Evolutionary conservation across 441 rosid genomes (phyloP).

Genomic region (Theobroma grandiflorum): DNA sequence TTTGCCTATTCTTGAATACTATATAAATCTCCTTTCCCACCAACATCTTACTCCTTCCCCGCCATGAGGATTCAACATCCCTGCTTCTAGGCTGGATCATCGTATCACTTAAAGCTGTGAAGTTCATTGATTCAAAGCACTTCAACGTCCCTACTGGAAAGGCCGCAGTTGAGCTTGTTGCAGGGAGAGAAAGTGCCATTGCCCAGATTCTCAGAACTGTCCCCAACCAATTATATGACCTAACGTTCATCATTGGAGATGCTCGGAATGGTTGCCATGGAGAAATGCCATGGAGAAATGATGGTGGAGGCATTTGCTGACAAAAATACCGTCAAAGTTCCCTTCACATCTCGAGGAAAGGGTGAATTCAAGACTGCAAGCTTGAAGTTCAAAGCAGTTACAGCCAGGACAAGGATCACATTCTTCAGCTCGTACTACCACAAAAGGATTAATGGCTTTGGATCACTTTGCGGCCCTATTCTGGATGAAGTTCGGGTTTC

Average conservation of each 20-base stretch:
- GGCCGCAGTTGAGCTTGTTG: conserved; percentile 85
- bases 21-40: no score
- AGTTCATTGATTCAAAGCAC: conserved; percentile 82
- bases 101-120: conserved; percentile 90
- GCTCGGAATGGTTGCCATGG: conserved; percentile 93
- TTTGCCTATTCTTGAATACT: no score
- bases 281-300: no score
- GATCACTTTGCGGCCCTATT: conserved; percentile 90
- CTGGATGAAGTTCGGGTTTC: conserved; percentile 71
- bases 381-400: conserved; percentile 72
- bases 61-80: conserved; percentile 77
- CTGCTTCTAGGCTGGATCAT: conserved; percentile 95
- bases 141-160: conserved; percentile 79
- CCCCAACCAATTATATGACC: conserved; percentile 59
- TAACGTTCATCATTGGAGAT: conserved; percentile 77
- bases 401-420: conserved; percentile 77
- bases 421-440: conserved; percentile 89
- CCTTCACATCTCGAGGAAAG: conserved; percentile 70
- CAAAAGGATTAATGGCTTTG: conserved; percentile 63
- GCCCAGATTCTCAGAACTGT: conserved; percentile 81
- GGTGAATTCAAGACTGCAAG: conserved; percentile 64
- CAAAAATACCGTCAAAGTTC: conserved; percentile 67
- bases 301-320: conserved; percentile 95
- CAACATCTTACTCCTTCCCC: conserved; percentile 91
- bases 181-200: conserved; percentile 94